Percentiles rank a stretch among this genome's conserved stretches.
phyloP scores from a whole-genome alignment of 805 yeast species.

The Pichia thaimueangensis region DNA sequence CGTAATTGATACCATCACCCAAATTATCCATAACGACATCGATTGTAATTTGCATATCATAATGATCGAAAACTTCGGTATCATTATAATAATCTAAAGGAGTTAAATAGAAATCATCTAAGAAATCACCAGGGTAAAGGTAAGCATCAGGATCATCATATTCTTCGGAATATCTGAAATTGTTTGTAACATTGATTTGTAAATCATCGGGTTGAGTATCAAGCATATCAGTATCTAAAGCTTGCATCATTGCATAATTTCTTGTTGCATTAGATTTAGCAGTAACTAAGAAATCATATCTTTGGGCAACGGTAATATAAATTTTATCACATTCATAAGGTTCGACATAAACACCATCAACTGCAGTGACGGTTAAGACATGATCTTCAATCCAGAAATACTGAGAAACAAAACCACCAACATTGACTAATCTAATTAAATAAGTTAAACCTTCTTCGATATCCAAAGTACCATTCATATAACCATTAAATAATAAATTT shows the following conservation, averaged over 20 bases:
- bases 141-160: conserved; percentile 33
- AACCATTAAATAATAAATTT: conserved; percentile 70
- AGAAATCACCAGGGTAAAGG: conserved; percentile 42
- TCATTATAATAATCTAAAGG: conserved; percentile 64
- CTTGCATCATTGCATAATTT: conserved; percentile 79
- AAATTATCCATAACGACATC: conserved; percentile 81
- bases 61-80: conserved; percentile 51
- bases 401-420: conserved; percentile 90
- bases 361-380: conserved; percentile 76
- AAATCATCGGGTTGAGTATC: conserved; percentile 66
- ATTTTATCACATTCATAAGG: conserved; percentile 62
- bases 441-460: conserved; percentile 86
- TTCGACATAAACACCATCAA: conserved; percentile 86
- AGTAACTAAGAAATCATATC: conserved; percentile 72
- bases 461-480: conserved; percentile 66
- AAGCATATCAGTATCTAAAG: conserved; percentile 76
- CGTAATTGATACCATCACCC: conserved; percentile 84
- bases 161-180: conserved; percentile 43
- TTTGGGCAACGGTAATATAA: conserved; percentile 86
- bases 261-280: conserved; percentile 57
- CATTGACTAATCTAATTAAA: conserved; percentile 69
- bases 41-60: conserved; percentile 64
- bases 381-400: conserved; percentile 87
- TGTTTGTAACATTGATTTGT: conserved; percentile 66
- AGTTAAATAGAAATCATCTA: conserved; percentile 73